Percentiles rank a stretch among this genome's conserved stretches.
Conservation (phyloP, 2,329 filamentous ascomycete genomes). For the Neofusicoccum parvum region DNA sequence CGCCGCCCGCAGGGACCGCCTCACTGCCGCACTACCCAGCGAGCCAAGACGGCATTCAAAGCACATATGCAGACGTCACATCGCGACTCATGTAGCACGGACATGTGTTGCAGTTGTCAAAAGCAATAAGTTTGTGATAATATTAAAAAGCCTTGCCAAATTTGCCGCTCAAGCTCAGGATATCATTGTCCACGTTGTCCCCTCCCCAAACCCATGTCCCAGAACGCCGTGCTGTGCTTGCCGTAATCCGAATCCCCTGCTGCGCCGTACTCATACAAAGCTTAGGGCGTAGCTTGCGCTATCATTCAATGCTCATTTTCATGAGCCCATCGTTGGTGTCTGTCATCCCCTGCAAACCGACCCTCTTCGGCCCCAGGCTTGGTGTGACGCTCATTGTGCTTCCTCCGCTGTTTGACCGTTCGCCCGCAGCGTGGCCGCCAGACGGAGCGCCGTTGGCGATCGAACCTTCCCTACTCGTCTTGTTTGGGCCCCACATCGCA, state of each 20-base stretch:
- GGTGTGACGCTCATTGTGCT: slow-evolving; percentile 50
- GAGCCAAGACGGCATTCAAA: background rate
- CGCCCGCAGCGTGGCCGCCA: slow-evolving; percentile 53
- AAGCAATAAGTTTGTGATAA: too few relatives aligned
- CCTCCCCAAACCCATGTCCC: background rate
- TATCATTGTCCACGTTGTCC: slow-evolving; percentile 5
- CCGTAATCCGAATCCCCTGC: background rate
- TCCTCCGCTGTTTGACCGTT: slow-evolving; percentile 51
- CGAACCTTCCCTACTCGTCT: slow-evolving; percentile 59
- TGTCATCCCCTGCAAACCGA: slow-evolving; percentile 80
- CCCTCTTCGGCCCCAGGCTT: slow-evolving; percentile 48
- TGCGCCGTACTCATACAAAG: slow-evolving; percentile 2
- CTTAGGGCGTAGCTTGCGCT: background rate
- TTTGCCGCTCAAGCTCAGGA: background rate
- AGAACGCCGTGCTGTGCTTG: background rate
- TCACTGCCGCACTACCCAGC: background rate
- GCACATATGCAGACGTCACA: background rate
- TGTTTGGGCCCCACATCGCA: slow-evolving; percentile 69
- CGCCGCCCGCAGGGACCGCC: background rate
- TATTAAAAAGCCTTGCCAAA: background rate
- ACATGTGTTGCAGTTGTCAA: too few relatives aligned
- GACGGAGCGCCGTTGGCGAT: slow-evolving; percentile 36
- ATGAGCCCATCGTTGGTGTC: slow-evolving; percentile 95
- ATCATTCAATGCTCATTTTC: slow-evolving; percentile 95
- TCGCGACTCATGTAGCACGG: too few relatives aligned